phyloP scores from a whole-genome alignment of 306 rosid species.

The Acacia acuminata region DNA sequence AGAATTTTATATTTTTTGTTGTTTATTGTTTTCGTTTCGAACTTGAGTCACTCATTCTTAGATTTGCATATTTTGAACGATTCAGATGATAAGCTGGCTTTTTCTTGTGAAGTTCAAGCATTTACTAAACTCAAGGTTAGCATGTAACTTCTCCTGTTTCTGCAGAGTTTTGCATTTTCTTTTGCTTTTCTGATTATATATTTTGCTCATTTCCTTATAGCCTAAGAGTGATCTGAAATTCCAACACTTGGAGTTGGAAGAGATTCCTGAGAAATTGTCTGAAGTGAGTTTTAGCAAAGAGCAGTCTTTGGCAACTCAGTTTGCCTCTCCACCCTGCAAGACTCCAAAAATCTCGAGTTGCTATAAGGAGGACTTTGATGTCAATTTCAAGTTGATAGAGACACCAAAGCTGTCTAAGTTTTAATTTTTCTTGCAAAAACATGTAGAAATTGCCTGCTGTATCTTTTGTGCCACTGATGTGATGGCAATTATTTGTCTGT shows the following conservation, averaged over 20 bases:
- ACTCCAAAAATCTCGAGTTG: slow-evolving; percentile 43
- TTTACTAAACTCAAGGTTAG: slow-evolving; percentile 44
- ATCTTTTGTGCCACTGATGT: slow-evolving; percentile 33
- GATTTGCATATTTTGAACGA: slow-evolving; percentile 16
- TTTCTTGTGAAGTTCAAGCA: slow-evolving; percentile 32
- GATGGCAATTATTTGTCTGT: slow-evolving; percentile 26
- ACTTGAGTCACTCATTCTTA: not conserved
- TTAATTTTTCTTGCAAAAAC: slow-evolving; percentile 7
- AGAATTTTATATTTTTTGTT: not conserved
- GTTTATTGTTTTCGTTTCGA: not conserved
- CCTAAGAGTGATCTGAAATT: slow-evolving; percentile 21
- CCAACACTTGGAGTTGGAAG: slow-evolving; percentile 40
- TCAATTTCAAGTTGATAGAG: slow-evolving; percentile 56
- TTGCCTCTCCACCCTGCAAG: slow-evolving; percentile 49
- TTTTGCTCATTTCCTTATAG: slow-evolving; percentile 20
- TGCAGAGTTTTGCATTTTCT: not conserved
- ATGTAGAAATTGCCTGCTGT: not conserved
- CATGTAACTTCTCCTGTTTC: not conserved
- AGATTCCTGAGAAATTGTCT: slow-evolving; percentile 45
- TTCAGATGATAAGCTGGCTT: slow-evolving; percentile 29
- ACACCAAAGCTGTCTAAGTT: slow-evolving; percentile 37
- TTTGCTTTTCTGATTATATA: not conserved
- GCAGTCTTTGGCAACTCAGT: slow-evolving; percentile 8
- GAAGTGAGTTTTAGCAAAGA: slow-evolving; percentile 36
- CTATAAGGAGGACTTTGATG: slow-evolving; percentile 37